Evolutionary conservation across 805 yeast genomes (phyloP).

Genomic region (Vanderwaltozyma yarrowii): DNA sequence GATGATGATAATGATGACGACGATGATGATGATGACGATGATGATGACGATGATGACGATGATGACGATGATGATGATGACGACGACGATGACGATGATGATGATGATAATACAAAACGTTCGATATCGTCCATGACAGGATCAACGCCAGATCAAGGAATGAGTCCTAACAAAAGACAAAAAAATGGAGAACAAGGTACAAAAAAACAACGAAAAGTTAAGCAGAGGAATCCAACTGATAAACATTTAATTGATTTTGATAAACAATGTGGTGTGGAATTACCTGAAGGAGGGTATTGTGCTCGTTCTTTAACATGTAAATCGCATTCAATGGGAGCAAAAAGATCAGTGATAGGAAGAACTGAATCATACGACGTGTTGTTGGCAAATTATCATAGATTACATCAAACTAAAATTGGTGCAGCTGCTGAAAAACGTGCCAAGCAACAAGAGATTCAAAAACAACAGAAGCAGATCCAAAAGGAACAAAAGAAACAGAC

Average conservation of each 20-base stretch:
- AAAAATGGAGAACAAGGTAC: neutral
- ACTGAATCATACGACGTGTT: slow-evolving; percentile 86
- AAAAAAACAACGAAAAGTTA: slow-evolving; percentile 33
- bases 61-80: slow-evolving; percentile 4
- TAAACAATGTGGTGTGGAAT: slow-evolving; percentile 89
- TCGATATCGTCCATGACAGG: neutral
- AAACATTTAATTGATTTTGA: slow-evolving; percentile 71
- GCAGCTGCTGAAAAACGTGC: slow-evolving; percentile 73
- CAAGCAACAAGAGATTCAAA: slow-evolving; percentile 43
- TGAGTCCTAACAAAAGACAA: slow-evolving; percentile 11
- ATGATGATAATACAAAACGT: slow-evolving; percentile 3
- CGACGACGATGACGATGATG: slow-evolving; percentile 6
- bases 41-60: slow-evolving; percentile 2
- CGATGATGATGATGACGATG: slow-evolving; percentile 2
- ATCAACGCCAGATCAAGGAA: neutral
- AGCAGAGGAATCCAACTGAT: slow-evolving; percentile 56
- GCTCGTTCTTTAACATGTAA: slow-evolving; percentile 95
- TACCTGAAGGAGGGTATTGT: slow-evolving; percentile 91
- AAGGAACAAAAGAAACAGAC: slow-evolving; percentile 21
- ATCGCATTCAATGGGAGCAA: slow-evolving; percentile 98
- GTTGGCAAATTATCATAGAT: slow-evolving; percentile 80
- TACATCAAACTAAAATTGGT: slow-evolving; percentile 84
- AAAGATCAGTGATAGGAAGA: slow-evolving; percentile 88
- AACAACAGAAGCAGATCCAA: slow-evolving; percentile 20
- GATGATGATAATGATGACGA: slow-evolving; percentile 2